Conservation (phyloP, 371 early-diverging fungal species). For the Mycotypha africana region DNA sequence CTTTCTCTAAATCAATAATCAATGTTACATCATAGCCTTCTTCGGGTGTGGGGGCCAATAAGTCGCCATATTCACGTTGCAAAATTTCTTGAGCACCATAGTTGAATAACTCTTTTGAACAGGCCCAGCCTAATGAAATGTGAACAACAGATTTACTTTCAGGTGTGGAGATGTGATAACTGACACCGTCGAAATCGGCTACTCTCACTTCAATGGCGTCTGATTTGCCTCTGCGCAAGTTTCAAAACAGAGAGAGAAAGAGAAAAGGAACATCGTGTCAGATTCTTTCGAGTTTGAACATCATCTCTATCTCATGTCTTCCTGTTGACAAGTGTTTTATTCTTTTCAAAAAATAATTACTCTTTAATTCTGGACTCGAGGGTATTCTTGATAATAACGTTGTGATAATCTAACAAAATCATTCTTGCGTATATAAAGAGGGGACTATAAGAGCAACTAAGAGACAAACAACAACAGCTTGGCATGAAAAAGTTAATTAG, state of each 20-base stretch:
- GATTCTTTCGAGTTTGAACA: not conserved
- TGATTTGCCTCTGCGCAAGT: slow-evolving; percentile 62
- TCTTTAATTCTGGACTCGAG: slow-evolving; percentile 52
- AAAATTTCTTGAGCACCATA: slow-evolving; percentile 84
- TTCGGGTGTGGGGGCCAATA: slow-evolving; percentile 58
- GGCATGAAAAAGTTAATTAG: too few species aligned
- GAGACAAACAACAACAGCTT: too few species aligned
- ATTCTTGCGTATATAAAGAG: slow-evolving; percentile 27
- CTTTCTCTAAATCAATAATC: slow-evolving; percentile 70
- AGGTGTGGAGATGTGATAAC: slow-evolving; percentile 78
- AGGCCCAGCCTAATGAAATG: slow-evolving; percentile 81
- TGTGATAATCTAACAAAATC: slow-evolving; percentile 69
- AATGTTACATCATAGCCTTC: slow-evolving; percentile 82
- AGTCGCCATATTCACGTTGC: slow-evolving; percentile 73
- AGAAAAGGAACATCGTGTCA: not conserved
- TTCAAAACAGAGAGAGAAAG: too few species aligned
- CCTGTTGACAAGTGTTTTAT: too few species aligned
- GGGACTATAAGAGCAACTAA: too few species aligned
- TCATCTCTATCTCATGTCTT: too few species aligned
- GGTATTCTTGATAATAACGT: slow-evolving; percentile 61
- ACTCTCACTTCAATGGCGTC: slow-evolving; percentile 79
- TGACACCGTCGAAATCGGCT: slow-evolving; percentile 95
- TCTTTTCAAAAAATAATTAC: too few species aligned
- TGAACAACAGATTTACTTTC: slow-evolving; percentile 63
- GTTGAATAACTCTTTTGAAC: slow-evolving; percentile 68